Conservation (phyloP, 495 filamentous ascomycete genomes). For the Talaromyces stipitatus region DNA sequence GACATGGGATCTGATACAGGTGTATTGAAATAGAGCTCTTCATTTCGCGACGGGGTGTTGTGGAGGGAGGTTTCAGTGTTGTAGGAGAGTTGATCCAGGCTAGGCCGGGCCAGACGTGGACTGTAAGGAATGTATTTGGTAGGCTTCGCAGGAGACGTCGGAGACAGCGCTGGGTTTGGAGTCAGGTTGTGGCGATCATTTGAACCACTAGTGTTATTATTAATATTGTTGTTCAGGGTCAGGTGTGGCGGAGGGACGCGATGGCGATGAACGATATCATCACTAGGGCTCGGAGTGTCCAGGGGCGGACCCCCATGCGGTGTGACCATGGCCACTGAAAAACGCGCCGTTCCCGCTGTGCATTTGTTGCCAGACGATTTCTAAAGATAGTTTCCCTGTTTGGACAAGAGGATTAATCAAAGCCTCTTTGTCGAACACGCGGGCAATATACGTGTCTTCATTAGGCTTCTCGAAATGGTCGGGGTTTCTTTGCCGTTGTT, state of each 20-base stretch:
- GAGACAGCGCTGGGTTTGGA: constrained; percentile 18
- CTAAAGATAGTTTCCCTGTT: not conserved
- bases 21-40: not conserved
- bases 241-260: constrained; percentile 14
- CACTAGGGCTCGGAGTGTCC: constrained; percentile 25
- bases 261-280: constrained; percentile 26
- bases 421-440: not conserved
- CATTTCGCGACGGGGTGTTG: constrained; percentile 12
- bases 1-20: not conserved
- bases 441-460: not conserved
- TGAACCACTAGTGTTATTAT: constrained; percentile 12
- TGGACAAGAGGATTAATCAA: not conserved
- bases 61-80: constrained; percentile 16
- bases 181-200: constrained; percentile 11
- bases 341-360: constrained; percentile 34
- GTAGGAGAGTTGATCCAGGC: constrained; percentile 13
- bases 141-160: constrained; percentile 20
- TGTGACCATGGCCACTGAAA: constrained; percentile 45
- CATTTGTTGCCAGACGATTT: constrained; percentile 29
- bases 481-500: not conserved
- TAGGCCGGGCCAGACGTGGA: constrained; percentile 11
- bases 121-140: constrained; percentile 15
- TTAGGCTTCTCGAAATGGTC: not conserved
- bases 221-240: constrained; percentile 4
- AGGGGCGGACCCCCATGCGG: constrained; percentile 34